phyloP scores from a whole-genome alignment of 257 asterid genomes.

The Forsythia viridissima region DNA sequence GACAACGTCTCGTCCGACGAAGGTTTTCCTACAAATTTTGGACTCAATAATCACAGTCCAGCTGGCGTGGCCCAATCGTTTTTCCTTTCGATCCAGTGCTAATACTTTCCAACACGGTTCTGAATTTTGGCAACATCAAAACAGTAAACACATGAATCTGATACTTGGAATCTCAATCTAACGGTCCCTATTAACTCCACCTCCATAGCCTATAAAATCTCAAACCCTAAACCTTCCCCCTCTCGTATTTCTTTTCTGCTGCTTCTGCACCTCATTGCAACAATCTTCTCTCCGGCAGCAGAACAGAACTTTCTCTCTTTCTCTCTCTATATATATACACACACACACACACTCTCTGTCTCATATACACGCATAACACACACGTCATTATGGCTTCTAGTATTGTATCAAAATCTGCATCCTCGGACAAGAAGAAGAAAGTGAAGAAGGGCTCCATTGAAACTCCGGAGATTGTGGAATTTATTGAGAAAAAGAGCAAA shows the following conservation, averaged over 20 bases:
- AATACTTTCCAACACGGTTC: not conserved
- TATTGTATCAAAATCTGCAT: conserved; percentile 33
- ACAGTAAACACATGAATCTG: not conserved
- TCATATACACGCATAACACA: not conserved
- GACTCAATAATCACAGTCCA: not conserved
- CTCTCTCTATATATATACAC: not conserved
- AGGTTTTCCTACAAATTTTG: not conserved
- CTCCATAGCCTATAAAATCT: not conserved
- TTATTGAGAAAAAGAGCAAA: conserved; percentile 42
- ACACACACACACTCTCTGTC: not conserved
- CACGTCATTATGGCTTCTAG: conserved; percentile 55
- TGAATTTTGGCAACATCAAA: not conserved
- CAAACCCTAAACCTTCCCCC: conserved; percentile 28
- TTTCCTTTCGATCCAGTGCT: not conserved
- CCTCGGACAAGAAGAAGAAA: conserved; percentile 60
- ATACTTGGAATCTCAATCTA: conserved; percentile 14
- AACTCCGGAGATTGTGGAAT: conserved; percentile 37
- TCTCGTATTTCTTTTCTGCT: conserved; percentile 38
- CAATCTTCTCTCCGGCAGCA: conserved; percentile 39
- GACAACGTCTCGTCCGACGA: too few species aligned
- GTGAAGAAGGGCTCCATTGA: conserved; percentile 36
- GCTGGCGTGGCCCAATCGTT: not conserved
- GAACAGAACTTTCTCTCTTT: conserved; percentile 1
- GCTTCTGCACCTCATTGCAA: conserved; percentile 38
- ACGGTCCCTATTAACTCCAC: not conserved